Evolutionary conservation across 495 filamentous ascomycete species (phyloP), one percentile per base, ranked within the genome.

Genomic region (Penicillium soppii): DNA sequence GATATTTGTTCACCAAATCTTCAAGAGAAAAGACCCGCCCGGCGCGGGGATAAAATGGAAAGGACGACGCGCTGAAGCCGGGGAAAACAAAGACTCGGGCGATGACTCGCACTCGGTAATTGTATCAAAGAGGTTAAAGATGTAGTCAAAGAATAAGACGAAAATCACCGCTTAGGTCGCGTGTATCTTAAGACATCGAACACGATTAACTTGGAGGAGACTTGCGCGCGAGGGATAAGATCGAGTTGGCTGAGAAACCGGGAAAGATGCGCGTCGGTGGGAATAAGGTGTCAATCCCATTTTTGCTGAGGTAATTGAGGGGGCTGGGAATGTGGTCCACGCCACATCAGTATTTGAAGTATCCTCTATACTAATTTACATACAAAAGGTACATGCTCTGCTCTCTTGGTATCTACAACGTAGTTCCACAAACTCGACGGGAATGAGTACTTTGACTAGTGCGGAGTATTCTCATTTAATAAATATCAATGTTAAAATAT

Each of bases 51-150:
- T 66, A 49, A 59, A 67, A 50, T 57, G 62, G 67, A 50, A 62
- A 69, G 58, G 47, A 41, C 65, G 70, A 74, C 71, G 71, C 71
- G 71, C 66, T 62, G 52, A 50, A 63, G 51, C 61, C 52, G 57
- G 61, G n/a, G 63, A 74, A 64, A 68, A 69, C 65, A 71, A 70
- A 59, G 54, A 53, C 55, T 63, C 54, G 51, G 50, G 49, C 40
- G 53, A 46, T 43, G 40, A 43, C 51, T 47, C 47, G 58, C 37
- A 45, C 53, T 29, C 39, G 27, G 41, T 52, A 25, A 27, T 27
- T 39, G 40, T 27, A 30, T 36, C 13, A 29, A 47, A 37, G 36
- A 25, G 21, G 40, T 22, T 35, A 35, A 16, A 19, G 8, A 43
- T 44, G 29, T 20, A 22, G 52, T 33, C 19, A 32, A 56, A 47